A percentile compares a stretch with the other conserved stretches of the same genome.
phyloP scores from a whole-genome alignment of 1,139 yeast genomes.

The Pichia sp. region DNA sequence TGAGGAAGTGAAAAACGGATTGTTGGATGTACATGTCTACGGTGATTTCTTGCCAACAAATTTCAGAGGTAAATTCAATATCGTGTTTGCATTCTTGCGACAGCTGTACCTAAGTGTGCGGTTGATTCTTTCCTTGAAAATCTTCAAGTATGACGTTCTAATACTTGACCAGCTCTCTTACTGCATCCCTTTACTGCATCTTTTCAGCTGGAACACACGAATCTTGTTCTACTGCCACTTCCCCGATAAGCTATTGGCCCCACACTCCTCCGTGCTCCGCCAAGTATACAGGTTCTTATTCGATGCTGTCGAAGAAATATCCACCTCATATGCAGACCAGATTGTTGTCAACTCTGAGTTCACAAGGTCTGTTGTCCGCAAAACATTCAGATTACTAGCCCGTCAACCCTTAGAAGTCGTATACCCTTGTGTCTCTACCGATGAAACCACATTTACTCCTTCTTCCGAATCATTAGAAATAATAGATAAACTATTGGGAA shows the following conservation, averaged over 20 bases:
- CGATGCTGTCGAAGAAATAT: conserved; percentile 73
- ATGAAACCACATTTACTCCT: conserved; percentile 19
- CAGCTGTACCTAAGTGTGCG: conserved; percentile 63
- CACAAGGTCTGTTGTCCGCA: conserved; percentile 64
- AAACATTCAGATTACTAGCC: conserved; percentile 47
- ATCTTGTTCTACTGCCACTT: conserved; percentile 90
- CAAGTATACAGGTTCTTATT: conserved; percentile 73
- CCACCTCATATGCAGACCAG: conserved; percentile 71
- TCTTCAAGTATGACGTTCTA: conserved; percentile 58
- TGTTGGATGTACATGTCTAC: conserved; percentile 59
- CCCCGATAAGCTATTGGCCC: conserved; percentile 81
- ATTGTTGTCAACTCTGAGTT: conserved; percentile 85
- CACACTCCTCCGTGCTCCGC: conserved; percentile 52
- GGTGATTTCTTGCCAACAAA: conserved; percentile 84
- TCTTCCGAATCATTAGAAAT: conserved; percentile 28
- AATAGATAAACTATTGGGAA: conserved; percentile 36
- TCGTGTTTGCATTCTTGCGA: conserved; percentile 77
- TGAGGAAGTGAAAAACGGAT: conserved; percentile 68
- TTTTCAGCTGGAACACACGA: conserved; percentile 40
- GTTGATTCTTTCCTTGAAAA: conserved; percentile 48
- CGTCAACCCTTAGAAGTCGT: conserved; percentile 58
- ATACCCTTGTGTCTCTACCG: conserved; percentile 78
- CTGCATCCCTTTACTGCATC: conserved; percentile 69
- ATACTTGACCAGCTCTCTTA: conserved; percentile 87
- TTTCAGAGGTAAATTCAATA: conserved; percentile 62